phyloP scores from a whole-genome alignment of 2,329 filamentous ascomycete genomes.

The Colletotrichum somersetense region DNA sequence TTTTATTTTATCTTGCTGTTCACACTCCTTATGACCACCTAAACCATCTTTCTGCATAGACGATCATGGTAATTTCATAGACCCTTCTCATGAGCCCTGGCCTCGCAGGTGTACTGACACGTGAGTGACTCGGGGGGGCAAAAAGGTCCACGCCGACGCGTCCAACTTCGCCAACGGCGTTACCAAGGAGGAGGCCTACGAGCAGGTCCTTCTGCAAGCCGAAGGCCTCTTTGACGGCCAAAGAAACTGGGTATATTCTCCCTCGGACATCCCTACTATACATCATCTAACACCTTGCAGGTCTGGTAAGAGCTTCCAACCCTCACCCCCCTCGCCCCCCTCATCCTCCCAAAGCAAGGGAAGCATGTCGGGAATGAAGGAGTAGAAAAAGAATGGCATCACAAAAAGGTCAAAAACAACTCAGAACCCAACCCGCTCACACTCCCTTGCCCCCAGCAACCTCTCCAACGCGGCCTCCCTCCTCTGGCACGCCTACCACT shows the following conservation, averaged over 20 bases:
- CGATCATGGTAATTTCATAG: neutral
- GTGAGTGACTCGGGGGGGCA: neutral
- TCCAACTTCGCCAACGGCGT: conserved; percentile 77
- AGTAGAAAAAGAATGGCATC: neutral
- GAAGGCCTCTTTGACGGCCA: conserved; percentile 78
- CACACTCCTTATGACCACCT: too few species aligned
- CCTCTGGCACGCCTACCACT: conserved; percentile 84
- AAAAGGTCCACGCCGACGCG: conserved; percentile 81
- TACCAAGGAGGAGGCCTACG: conserved; percentile 79
- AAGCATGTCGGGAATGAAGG: neutral
- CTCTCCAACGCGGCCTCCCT: conserved; percentile 81
- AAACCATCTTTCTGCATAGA: neutral
- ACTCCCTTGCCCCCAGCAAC: conserved; percentile 65
- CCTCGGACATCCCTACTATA: neutral
- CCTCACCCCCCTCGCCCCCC: too few species aligned
- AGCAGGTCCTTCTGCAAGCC: conserved; percentile 79
- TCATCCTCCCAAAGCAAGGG: neutral
- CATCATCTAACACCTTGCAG: conserved; percentile 45
- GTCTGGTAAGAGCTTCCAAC: conserved; percentile 53
- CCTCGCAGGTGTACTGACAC: conserved; percentile 5
- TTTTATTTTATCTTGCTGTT: too few species aligned
- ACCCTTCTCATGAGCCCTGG: neutral
- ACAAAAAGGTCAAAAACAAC: neutral
- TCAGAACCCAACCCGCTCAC: neutral
- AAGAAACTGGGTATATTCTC: conserved; percentile 78